These are phyloP conservation scores for Chaetothyriales sp. DNA, from an alignment of 2,329 filamentous ascomycete genomes.

Conservation along the genomic window DNA sequence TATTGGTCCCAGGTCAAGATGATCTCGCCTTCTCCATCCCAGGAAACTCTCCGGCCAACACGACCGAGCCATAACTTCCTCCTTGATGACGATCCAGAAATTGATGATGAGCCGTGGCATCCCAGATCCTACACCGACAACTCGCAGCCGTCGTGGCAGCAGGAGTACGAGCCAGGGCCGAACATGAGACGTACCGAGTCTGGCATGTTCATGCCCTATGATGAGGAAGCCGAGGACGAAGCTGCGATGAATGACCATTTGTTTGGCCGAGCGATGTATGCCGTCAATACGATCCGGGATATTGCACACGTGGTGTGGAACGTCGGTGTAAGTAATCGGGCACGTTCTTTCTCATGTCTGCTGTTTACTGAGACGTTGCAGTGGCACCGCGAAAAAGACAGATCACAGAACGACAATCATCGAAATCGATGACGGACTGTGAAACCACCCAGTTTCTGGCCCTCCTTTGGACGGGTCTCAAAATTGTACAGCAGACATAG, in stretches of 20 bases:
- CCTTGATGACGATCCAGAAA: constrained; percentile 46
- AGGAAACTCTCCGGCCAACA: constrained; percentile 63
- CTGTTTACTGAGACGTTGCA: not conserved
- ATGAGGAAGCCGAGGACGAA: constrained; percentile 52
- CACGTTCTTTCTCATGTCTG: not conserved
- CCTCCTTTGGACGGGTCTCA: not conserved
- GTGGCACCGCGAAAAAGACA: not conserved
- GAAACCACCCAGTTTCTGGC: not conserved
- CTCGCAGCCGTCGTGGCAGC: constrained; percentile 27
- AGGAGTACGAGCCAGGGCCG: constrained; percentile 36
- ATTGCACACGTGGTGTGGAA: constrained; percentile 55
- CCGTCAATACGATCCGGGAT: constrained; percentile 49
- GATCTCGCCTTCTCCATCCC: constrained; percentile 60
- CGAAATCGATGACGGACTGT: not conserved
- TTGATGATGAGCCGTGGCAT: constrained; percentile 32
- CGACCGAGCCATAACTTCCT: constrained; percentile 51
- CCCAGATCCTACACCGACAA: constrained; percentile 18
- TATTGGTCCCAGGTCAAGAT: constrained; percentile 16
- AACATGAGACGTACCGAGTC: constrained; percentile 66
- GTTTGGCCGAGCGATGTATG: constrained; percentile 67
- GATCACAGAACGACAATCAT: not conserved
- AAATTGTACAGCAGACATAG: not conserved
- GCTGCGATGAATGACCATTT: constrained; percentile 44
- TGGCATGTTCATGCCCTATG: constrained; percentile 83
- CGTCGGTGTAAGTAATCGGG: constrained; percentile 28